These are phyloP conservation scores for Fusarium sp. DNA, from an alignment of 2,329 filamentous ascomycete genomes.

Conservation along the genomic window DNA sequence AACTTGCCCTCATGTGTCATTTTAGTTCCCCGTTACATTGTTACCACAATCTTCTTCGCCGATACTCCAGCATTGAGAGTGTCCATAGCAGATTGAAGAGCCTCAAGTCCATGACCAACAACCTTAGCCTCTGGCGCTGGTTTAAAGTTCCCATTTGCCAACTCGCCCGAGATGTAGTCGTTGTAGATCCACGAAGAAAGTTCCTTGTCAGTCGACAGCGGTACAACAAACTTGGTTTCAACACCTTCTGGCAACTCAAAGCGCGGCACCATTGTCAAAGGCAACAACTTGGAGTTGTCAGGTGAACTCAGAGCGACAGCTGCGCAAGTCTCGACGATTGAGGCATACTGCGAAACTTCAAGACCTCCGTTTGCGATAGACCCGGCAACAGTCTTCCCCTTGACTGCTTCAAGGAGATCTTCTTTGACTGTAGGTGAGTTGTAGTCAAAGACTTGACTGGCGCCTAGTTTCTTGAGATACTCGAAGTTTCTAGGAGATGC, in stretches of 20 bases:
- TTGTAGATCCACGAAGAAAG: slow-evolving; percentile 11
- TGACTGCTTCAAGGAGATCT: background rate
- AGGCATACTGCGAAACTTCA: background rate
- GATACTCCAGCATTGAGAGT: slow-evolving; percentile 7
- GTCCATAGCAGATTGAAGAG: slow-evolving; percentile 6
- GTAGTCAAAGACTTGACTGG: slow-evolving; percentile 11
- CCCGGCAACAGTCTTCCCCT: slow-evolving; percentile 5
- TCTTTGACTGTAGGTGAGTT: background rate
- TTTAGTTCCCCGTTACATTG: background rate
- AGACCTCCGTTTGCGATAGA: slow-evolving; percentile 15
- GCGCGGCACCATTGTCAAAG: slow-evolving; percentile 10
- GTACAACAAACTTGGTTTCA: slow-evolving; percentile 16
- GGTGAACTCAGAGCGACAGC: slow-evolving; percentile 15
- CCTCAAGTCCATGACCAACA: slow-evolving; percentile 1
- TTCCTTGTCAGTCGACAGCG: background rate
- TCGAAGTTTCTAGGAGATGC: slow-evolving; percentile 17
- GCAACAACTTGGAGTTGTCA: slow-evolving; percentile 2
- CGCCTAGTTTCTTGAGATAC: slow-evolving; percentile 15
- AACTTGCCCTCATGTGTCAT: too few species aligned
- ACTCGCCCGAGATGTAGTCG: background rate
- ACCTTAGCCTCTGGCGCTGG: background rate
- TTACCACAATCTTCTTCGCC: slow-evolving; percentile 12
- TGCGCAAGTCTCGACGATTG: slow-evolving; percentile 9
- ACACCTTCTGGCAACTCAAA: slow-evolving; percentile 5
- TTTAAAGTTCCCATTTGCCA: slow-evolving; percentile 6